Base-by-base conservation (phyloP, 2,329 filamentous ascomycete species). In the Aspergillus intermedius region DNA sequence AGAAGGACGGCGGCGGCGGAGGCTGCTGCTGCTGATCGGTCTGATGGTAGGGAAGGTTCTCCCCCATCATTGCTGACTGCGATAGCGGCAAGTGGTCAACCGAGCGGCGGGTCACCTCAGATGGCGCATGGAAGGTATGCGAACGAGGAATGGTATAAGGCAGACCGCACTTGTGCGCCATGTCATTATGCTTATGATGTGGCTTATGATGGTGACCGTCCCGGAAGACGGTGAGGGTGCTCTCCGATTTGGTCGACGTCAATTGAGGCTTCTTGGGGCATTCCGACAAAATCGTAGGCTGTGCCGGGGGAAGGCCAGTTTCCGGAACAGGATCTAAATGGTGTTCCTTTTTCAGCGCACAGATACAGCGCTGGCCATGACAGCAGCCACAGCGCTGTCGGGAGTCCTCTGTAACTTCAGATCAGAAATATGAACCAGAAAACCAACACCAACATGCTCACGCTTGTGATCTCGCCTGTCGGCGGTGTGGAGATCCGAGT, bases 171-270 rank as follows among this genome's bases (percentile, higher is more conserved):
- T 82, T 79, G 60, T 83, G 81, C 50, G 80, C 80, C 54, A 78
- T 75, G 63, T 82, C 79, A 66, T 84, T 83, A 67, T 81, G 79
- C 56, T 81, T 79, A 60, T 84, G 81, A 45, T 77, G 78, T 9
- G 81, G 81, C 68, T 82, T 82, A 68, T 83, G 80, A 68, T 83
- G 80, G 57, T 83, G 80, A 50, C 81, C 81, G 59, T 83, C 82
- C 19, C 79, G 73, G 61, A 83, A 83, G 49, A 82, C 72, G 15
- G 78, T 83, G 58, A 83, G 67, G 25, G 76, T 77, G 49, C 75
- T 77, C 46, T 84, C 81, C 21, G 79, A 82, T 56, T 78, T 79
- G 49, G 77, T 76, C 42, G 76, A 73, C 39, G 76, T 77, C 44
- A 82, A 71, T 58, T 75, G 75, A 10, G 79, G 79, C 63, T 81